Percentiles rank a stretch among this genome's conserved stretches.
Evolutionary conservation across 345 rosid genomes (phyloP).

Genomic region (Draba incana): DNA sequence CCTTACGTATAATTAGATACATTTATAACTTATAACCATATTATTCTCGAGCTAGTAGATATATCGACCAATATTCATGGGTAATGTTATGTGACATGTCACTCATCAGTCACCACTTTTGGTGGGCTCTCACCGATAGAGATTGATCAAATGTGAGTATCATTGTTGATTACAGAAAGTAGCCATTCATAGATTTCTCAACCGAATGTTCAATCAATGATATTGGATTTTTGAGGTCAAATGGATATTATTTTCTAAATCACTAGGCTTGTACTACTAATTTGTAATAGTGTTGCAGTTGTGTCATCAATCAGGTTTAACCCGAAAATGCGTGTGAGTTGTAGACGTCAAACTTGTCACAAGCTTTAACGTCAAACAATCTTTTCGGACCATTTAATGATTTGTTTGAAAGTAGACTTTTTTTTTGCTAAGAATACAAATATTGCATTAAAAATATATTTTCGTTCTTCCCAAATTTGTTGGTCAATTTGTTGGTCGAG

Average conservation of each 20-base stretch:
- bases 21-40: conserved; percentile 9
- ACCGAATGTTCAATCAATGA: not conserved
- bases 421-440: no score
- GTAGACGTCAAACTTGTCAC: no score
- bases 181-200: not conserved
- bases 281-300: no score
- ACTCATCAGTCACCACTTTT: conserved; percentile 17
- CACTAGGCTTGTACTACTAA: not conserved
- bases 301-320: no score
- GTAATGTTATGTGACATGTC: conserved; percentile 15
- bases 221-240: not conserved
- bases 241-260: no score
- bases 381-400: not conserved
- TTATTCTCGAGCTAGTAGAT: not conserved
- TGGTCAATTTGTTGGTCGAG: no score
- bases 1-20: conserved; percentile 21
- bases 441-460: no score
- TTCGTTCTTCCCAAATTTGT: no score
- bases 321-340: no score
- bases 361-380: not conserved
- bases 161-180: conserved; percentile 23
- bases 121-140: conserved; percentile 20
- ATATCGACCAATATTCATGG: not conserved
- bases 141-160: conserved; percentile 23
- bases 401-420: no score